A percentile compares a stretch with the other conserved stretches of the same genome.
Conservation (phyloP, 2,329 filamentous ascomycete genomes). For the Emmonsiellopsis sp. region DNA sequence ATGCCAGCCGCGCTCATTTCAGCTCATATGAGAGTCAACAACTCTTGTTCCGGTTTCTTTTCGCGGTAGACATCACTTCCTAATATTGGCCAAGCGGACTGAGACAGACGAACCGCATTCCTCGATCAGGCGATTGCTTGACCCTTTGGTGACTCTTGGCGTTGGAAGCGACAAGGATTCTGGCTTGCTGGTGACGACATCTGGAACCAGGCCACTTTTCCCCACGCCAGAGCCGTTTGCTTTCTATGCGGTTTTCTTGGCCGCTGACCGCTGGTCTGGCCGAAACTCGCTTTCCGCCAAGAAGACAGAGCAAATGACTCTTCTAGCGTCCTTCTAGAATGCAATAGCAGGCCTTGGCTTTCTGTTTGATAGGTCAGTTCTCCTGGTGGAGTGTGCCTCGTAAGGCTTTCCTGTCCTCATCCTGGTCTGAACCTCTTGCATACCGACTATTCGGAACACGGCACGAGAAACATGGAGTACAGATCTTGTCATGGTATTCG, state of each 20-base stretch:
- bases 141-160: no score
- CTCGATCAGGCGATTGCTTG: no score
- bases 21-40: no score
- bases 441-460: not conserved
- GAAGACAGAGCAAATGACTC: not conserved
- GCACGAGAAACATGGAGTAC: not conserved
- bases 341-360: not conserved
- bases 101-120: no score
- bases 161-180: no score
- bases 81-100: no score
- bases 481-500: not conserved
- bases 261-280: not conserved
- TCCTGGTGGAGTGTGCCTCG: not conserved
- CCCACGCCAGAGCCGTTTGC: not conserved
- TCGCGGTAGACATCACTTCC: no score
- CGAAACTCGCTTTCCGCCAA: not conserved
- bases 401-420: not conserved
- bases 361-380: not conserved
- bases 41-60: no score
- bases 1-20: no score
- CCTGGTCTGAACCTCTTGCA: not conserved
- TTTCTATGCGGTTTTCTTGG: not conserved
- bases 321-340: slow-evolving; percentile 3
- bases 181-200: no score
- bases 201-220: no score